These are phyloP conservation scores for Drechslerella coelobrocha DNA, from an alignment of 2,329 filamentous ascomycete genomes.

Conservation along the genomic window DNA sequence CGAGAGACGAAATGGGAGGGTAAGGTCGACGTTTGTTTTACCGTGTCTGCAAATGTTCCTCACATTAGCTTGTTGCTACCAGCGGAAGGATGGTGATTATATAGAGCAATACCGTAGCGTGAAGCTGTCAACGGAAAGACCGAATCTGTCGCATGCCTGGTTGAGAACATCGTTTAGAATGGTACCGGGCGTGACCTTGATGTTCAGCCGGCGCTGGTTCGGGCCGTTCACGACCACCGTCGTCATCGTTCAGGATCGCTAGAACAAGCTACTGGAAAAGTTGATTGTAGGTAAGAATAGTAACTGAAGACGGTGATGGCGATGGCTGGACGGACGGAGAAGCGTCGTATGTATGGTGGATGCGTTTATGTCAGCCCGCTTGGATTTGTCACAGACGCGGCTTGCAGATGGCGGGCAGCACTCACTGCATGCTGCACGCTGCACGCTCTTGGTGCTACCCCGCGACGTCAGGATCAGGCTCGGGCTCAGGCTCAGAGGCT, in stretches of 20 bases:
- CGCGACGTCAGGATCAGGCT: not conserved
- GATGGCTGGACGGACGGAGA: not conserved
- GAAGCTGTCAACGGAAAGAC: constrained; percentile 74
- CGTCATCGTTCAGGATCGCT: constrained; percentile 24
- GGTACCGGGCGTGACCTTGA: constrained; percentile 83
- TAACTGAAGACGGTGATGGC: not conserved
- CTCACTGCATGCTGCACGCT: not conserved
- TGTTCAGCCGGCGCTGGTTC: constrained; percentile 74
- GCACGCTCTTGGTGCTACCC: not conserved
- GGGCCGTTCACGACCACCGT: constrained; percentile 44
- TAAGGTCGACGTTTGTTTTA: constrained; percentile 84
- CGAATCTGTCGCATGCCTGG: constrained; percentile 85
- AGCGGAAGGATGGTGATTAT: not conserved
- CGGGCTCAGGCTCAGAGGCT: not conserved
- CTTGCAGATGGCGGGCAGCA: not conserved
- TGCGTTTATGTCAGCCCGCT: too few relatives aligned
- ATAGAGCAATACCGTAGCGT: constrained; percentile 12
- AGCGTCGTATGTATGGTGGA: not conserved
- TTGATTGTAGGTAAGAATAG: not conserved
- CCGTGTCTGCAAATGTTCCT: constrained; percentile 67
- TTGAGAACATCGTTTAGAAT: constrained; percentile 84
- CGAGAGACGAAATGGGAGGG: constrained; percentile 80
- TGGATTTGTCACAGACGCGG: constrained; percentile 4
- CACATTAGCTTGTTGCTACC: not conserved
- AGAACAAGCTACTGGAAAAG: not conserved